Conservation (phyloP, 768 basidiomycete species). For the Podaxis carcinomalis region DNA sequence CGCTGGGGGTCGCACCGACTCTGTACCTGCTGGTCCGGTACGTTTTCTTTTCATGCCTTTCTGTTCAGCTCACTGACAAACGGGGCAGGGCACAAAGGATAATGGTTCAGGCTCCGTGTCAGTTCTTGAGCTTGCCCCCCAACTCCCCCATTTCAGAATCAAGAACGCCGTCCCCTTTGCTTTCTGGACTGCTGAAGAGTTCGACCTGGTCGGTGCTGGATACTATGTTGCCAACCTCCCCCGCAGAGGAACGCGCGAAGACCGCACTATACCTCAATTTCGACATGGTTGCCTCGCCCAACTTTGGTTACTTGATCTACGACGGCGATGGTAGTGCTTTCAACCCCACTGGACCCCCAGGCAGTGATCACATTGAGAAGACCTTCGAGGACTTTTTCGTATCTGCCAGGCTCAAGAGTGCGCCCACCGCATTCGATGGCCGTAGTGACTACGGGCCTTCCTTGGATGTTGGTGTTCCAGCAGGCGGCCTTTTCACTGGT, state of each 20-base stretch:
- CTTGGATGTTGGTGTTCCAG: slow-evolving; percentile 25
- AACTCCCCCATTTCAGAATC: slow-evolving; percentile 22
- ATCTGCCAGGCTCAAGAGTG: slow-evolving; percentile 17
- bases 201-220: slow-evolving; percentile 26
- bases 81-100: slow-evolving; percentile 26
- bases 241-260: slow-evolving; percentile 19
- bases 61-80: neutral
- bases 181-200: slow-evolving; percentile 30
- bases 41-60: slow-evolving; percentile 1
- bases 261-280: slow-evolving; percentile 31
- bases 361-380: slow-evolving; percentile 26
- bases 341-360: slow-evolving; percentile 23
- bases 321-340: slow-evolving; percentile 27
- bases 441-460: slow-evolving; percentile 29
- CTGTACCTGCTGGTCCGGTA: slow-evolving; percentile 27
- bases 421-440: slow-evolving; percentile 21
- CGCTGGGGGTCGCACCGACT: slow-evolving; percentile 27
- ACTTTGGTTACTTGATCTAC: slow-evolving; percentile 24
- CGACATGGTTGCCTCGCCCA: slow-evolving; percentile 32
- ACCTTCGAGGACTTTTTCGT: slow-evolving; percentile 24
- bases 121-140: slow-evolving; percentile 25
- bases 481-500: slow-evolving; percentile 27
- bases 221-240: slow-evolving; percentile 25
- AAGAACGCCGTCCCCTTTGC: slow-evolving; percentile 29
- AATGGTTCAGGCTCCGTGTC: slow-evolving; percentile 26